phyloP scores from a whole-genome alignment of 2,329 filamentous ascomycete species.

The Colletotrichum camelliae region DNA sequence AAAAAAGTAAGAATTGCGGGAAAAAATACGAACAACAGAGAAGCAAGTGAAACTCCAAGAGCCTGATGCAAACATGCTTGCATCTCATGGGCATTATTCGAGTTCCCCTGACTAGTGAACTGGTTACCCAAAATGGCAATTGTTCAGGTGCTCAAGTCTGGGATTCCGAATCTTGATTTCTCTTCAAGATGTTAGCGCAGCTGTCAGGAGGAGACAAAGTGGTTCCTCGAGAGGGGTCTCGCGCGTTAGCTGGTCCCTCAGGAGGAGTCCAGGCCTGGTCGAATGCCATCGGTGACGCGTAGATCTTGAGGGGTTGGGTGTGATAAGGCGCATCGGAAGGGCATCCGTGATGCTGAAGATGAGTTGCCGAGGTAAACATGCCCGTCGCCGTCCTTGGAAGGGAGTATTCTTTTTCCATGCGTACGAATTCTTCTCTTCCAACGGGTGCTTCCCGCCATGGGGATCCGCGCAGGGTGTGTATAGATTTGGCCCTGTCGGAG shows the following conservation, averaged over 20 bases:
- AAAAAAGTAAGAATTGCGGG: background rate
- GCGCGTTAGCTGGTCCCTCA: background rate
- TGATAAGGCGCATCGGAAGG: background rate
- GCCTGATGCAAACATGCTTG: background rate
- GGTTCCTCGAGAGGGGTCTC: background rate
- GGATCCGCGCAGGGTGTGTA: background rate
- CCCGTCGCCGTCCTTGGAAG: background rate
- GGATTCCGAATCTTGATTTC: background rate
- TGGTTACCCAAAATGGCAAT: background rate
- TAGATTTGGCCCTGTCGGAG: background rate
- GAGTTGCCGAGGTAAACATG: background rate
- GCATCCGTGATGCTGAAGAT: background rate
- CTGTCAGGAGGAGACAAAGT: background rate
- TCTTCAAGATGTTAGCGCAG: background rate
- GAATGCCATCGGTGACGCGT: background rate
- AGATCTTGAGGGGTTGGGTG: background rate
- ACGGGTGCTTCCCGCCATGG: background rate
- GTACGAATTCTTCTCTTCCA: background rate
- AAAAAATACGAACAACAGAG: background rate
- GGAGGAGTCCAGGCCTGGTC: background rate
- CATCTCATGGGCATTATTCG: background rate
- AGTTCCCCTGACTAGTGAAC: background rate
- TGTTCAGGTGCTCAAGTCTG: background rate
- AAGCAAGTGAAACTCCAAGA: background rate
- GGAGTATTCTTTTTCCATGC: background rate